Evolutionary conservation across 192 early-diverging fungal genomes (phyloP).

Genomic region (Globomyces pollinis-pini): DNA sequence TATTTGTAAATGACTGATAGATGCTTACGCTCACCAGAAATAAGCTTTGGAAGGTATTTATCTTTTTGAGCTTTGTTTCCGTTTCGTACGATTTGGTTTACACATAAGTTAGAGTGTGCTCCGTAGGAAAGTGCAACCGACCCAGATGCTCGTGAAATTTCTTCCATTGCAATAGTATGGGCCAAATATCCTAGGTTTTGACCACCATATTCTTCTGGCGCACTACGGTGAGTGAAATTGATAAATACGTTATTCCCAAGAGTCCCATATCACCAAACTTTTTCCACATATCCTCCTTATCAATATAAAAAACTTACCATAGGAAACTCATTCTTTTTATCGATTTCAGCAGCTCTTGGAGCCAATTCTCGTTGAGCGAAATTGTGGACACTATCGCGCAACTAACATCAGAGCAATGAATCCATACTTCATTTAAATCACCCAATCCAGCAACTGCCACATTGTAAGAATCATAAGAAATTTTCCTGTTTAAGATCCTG

Average conservation of each 20-base stretch:
- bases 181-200: conserved; percentile 82
- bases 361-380: conserved; percentile 80
- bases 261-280: conserved; percentile 95
- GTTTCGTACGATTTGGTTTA: conserved; percentile 92
- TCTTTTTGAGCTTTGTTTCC: conserved; percentile 77
- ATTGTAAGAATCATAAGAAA: conserved; percentile 60
- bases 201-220: conserved; percentile 81
- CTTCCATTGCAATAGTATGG: conserved; percentile 90
- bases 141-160: conserved; percentile 79
- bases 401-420: conserved; percentile 67
- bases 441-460: conserved; percentile 67
- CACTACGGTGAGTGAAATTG: too few species aligned
- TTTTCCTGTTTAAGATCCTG: too few species aligned
- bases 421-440: too few species aligned
- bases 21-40: conserved; percentile 75
- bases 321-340: conserved; percentile 80
- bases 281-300: conserved; percentile 98
- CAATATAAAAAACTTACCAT: too few species aligned
- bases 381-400: conserved; percentile 62
- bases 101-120: conserved; percentile 94
- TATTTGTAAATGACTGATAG: conserved; percentile 3
- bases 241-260: conserved; percentile 88
- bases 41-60: conserved; percentile 85
- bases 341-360: conserved; percentile 70
- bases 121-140: conserved; percentile 89